Evolutionary conservation across 306 rosid genomes (phyloP).

Genomic region (Oxytropis ochrocephala): DNA sequence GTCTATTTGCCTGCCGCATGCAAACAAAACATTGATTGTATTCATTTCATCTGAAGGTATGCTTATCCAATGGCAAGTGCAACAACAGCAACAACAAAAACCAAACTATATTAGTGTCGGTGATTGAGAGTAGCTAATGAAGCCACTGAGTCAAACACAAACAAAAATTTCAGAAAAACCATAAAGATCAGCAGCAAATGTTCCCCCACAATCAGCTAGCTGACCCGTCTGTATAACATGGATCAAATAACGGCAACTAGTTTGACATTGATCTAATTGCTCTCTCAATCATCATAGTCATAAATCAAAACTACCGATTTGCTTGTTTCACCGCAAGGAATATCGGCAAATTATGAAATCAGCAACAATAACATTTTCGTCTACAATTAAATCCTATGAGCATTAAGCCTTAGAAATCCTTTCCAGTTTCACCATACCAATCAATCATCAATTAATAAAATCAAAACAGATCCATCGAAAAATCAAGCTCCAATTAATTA

Average conservation of each 20-base stretch:
- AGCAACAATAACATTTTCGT: background rate
- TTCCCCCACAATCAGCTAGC: background rate
- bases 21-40: background rate
- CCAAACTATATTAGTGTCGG: background rate
- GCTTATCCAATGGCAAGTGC: background rate
- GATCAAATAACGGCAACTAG: background rate
- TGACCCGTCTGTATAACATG: background rate
- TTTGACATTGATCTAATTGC: background rate
- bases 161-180: background rate
- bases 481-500: background rate
- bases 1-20: background rate
- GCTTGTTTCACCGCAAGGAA: background rate
- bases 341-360: background rate
- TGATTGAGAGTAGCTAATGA: background rate
- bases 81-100: background rate
- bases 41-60: background rate
- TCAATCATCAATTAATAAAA: slow-evolving; percentile 4
- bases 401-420: background rate
- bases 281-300: background rate
- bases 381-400: background rate
- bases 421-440: background rate
- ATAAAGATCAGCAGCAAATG: background rate
- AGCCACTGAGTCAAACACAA: background rate
- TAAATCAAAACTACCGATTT: background rate
- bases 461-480: slow-evolving; percentile 42